phyloP scores from a whole-genome alignment of 2,329 filamentous ascomycete species.

The Thelonectria rubi region DNA sequence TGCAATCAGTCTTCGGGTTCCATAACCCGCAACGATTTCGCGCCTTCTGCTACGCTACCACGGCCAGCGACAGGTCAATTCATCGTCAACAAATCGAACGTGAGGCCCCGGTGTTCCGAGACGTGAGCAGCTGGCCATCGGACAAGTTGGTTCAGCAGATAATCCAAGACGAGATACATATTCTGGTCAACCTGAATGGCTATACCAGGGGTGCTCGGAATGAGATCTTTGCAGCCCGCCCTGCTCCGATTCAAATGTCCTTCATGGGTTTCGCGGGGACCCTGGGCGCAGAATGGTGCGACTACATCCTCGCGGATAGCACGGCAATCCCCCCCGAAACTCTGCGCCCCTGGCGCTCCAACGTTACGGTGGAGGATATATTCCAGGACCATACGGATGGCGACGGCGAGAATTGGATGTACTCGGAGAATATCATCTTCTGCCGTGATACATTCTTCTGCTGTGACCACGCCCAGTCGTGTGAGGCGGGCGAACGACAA shows the following conservation, averaged over 20 bases:
- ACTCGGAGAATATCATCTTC: constrained; percentile 96
- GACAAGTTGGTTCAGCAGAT: constrained; percentile 89
- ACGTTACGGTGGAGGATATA: constrained; percentile 76
- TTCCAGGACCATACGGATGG: constrained; percentile 72
- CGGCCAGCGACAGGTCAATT: constrained; percentile 84
- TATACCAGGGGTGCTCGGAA: constrained; percentile 97
- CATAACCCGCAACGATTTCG: constrained; percentile 78
- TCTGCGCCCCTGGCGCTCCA: constrained; percentile 80
- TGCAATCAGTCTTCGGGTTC: constrained; percentile 98
- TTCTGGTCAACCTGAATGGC: constrained; percentile 96
- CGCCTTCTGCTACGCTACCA: constrained; percentile 96
- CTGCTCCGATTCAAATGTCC: constrained; percentile 97
- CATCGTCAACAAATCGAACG: constrained; percentile 93
- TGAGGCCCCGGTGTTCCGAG: constrained; percentile 89
- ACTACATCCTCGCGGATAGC: constrained; percentile 91
- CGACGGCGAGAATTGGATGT: constrained; percentile 84
- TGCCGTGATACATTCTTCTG: constrained; percentile 97
- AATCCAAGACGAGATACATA: constrained; percentile 86
- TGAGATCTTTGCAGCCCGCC: constrained; percentile 93
- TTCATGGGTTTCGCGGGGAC: constrained; percentile 99
- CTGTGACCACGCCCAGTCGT: constrained; percentile 94
- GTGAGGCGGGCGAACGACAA: constrained; percentile 72
- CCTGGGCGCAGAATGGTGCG: constrained; percentile 96
- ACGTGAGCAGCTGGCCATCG: constrained; percentile 86
- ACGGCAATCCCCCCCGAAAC: constrained; percentile 86